phyloP scores from a whole-genome alignment of 2,329 filamentous ascomycete genomes.

The Colletotrichum navitas region DNA sequence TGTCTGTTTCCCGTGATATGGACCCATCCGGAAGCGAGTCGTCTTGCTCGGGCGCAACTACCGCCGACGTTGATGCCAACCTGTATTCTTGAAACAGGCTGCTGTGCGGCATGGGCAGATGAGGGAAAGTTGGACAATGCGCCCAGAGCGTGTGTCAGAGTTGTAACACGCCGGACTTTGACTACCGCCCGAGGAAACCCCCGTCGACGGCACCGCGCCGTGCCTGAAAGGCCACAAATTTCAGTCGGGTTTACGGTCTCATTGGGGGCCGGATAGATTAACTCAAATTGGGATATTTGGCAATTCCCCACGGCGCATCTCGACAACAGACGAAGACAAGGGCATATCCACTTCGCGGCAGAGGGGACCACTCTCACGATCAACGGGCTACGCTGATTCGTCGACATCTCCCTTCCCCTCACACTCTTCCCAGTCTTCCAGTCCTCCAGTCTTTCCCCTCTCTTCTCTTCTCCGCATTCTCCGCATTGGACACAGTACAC shows the following conservation, averaged over 20 bases:
- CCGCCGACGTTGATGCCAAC: neutral
- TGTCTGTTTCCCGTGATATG: neutral
- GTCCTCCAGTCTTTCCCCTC: constrained; percentile 9
- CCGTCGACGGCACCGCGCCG: constrained; percentile 4
- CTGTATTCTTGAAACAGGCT: neutral
- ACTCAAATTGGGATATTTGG: constrained; percentile 24
- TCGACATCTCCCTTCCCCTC: constrained; percentile 16
- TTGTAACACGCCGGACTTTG: neutral
- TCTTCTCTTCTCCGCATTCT: constrained; percentile 35
- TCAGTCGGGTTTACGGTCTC: neutral
- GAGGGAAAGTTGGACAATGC: constrained; percentile 1
- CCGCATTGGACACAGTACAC: constrained; percentile 37
- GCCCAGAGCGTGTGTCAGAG: neutral
- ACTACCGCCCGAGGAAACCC: neutral
- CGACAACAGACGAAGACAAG: neutral
- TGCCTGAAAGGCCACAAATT: neutral
- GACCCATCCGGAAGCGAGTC: neutral
- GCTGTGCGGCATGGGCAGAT: constrained; percentile 1
- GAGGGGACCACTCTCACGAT: neutral
- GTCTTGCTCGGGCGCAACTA: neutral
- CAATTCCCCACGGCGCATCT: constrained; percentile 9
- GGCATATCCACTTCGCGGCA: neutral
- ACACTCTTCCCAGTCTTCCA: constrained; percentile 23
- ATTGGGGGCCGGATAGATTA: constrained; percentile 13
- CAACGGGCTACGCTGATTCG: constrained; percentile 23